Percentiles rank a stretch among this genome's conserved stretches.
phyloP scores from a whole-genome alignment of 2,329 filamentous ascomycete species.

The Malbranchea cinnamomea region DNA sequence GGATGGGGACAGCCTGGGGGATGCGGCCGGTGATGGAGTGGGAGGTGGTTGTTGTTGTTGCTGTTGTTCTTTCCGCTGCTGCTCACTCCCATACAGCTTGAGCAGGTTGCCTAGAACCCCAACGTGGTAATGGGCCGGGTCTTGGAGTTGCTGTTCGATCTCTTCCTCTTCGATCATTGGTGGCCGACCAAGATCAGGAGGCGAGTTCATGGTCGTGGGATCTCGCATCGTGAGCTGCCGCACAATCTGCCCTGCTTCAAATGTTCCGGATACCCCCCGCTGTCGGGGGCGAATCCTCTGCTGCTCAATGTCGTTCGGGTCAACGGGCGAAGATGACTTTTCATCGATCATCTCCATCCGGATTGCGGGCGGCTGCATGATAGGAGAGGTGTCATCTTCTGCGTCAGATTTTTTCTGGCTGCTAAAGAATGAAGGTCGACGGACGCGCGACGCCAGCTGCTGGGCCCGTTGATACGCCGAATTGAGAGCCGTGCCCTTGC shows the following conservation, averaged over 20 bases:
- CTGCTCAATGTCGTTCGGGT: not conserved
- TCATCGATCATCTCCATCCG: conserved; percentile 1
- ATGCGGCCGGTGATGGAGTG: too few species aligned
- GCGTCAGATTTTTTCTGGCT: not conserved
- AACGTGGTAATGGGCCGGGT: conserved; percentile 53
- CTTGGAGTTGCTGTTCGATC: too few species aligned
- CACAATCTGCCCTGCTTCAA: too few species aligned
- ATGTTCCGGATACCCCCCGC: too few species aligned
- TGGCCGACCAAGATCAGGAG: too few species aligned
- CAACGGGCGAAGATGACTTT: not conserved
- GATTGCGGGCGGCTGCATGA: conserved; percentile 1
- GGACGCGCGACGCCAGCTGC: conserved; percentile 20
- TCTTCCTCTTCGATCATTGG: too few species aligned
- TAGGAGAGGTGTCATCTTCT: not conserved
- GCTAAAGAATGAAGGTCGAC: conserved; percentile 14
- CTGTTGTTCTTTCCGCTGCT: conserved; percentile 18
- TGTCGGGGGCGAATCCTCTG: too few species aligned
- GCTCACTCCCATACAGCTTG: conserved; percentile 51
- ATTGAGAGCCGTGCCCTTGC: conserved; percentile 21
- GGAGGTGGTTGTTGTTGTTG: too few species aligned
- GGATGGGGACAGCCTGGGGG: too few species aligned
- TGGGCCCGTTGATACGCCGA: conserved; percentile 22
- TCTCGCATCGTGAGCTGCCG: too few species aligned
- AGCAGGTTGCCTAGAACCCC: conserved; percentile 60
- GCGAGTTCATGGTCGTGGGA: too few species aligned